Evolutionary conservation across 306 rosid species (phyloP).

Genomic region (Crotalaria pallida): DNA sequence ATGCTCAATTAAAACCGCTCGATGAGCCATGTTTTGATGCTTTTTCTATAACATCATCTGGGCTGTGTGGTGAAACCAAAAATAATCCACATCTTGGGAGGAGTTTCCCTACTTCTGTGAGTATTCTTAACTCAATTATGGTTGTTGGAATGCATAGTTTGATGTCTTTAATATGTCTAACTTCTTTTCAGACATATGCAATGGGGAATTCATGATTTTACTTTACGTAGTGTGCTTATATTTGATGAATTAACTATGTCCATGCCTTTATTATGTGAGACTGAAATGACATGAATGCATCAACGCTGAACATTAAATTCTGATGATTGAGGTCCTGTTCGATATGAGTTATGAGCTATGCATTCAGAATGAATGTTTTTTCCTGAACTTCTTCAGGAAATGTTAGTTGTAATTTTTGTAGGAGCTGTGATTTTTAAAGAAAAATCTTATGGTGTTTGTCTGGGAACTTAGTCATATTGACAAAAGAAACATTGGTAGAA

Average conservation of each 20-base stretch:
- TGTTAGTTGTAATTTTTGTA: neutral
- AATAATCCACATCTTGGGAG: slow-evolving; percentile 20
- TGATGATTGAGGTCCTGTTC: neutral
- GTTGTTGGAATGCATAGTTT: neutral
- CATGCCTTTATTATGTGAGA: neutral
- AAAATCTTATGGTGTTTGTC: slow-evolving; percentile 1
- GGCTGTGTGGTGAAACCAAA: slow-evolving; percentile 10
- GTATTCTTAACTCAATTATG: slow-evolving; percentile 15
- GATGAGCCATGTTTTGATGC: slow-evolving; percentile 50
- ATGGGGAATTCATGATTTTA: neutral
- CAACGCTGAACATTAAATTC: neutral
- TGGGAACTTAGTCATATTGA: neutral
- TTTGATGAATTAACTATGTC: neutral
- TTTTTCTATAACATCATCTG: slow-evolving; percentile 33
- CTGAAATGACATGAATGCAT: neutral
- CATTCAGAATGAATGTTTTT: slow-evolving; percentile 3
- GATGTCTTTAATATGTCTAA: neutral
- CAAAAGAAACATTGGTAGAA: neutral
- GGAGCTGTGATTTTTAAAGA: neutral
- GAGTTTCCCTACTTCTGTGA: slow-evolving; percentile 44
- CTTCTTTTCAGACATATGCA: neutral
- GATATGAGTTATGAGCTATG: neutral
- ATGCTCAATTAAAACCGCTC: slow-evolving; percentile 35
- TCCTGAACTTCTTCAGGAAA: neutral
- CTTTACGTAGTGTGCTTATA: slow-evolving; percentile 5